phyloP scores from a whole-genome alignment of 495 filamentous ascomycete species.

The Emericellopsis terricola region DNA sequence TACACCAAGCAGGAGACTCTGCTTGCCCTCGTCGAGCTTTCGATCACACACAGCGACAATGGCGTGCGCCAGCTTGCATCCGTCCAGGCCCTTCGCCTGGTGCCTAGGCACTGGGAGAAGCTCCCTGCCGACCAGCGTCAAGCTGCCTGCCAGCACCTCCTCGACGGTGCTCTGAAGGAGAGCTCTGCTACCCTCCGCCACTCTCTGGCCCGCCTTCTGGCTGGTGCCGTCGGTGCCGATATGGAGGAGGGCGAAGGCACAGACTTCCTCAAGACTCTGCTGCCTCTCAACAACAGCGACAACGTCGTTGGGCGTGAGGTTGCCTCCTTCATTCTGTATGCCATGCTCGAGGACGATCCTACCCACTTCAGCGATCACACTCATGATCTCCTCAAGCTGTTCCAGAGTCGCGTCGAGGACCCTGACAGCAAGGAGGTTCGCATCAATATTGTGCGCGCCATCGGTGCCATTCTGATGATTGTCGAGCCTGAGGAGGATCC shows the following conservation, averaged over 20 bases:
- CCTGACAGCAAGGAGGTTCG: conserved; percentile 81
- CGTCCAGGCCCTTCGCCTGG: conserved; percentile 65
- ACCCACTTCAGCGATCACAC: conserved; percentile 62
- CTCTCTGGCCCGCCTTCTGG: conserved; percentile 72
- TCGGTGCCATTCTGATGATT: conserved; percentile 74
- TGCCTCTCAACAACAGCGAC: conserved; percentile 49
- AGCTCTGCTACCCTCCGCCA: conserved; percentile 57
- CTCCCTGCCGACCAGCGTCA: conserved; percentile 38
- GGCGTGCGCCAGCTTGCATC: conserved; percentile 76
- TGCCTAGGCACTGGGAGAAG: conserved; percentile 77
- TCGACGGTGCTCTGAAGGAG: conserved; percentile 67
- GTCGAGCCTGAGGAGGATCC: conserved; percentile 72
- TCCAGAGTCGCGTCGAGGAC: conserved; percentile 74
- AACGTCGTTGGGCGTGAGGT: conserved; percentile 73
- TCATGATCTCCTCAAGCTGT: conserved; percentile 61
- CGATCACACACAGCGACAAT: conserved; percentile 51
- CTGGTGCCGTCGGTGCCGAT: conserved; percentile 71
- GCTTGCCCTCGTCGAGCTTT: conserved; percentile 65
- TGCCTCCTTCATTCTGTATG: conserved; percentile 81
- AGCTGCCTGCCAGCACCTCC: conserved; percentile 59
- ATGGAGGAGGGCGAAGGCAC: conserved; percentile 74
- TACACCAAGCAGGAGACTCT: conserved; percentile 74
- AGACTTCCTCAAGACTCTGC: conserved; percentile 58
- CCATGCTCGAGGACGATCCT: conserved; percentile 70
- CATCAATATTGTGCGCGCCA: conserved; percentile 85